phyloP scores from a whole-genome alignment of 2,329 filamentous ascomycete genomes.

The Stagonosporopsis tanaceti region DNA sequence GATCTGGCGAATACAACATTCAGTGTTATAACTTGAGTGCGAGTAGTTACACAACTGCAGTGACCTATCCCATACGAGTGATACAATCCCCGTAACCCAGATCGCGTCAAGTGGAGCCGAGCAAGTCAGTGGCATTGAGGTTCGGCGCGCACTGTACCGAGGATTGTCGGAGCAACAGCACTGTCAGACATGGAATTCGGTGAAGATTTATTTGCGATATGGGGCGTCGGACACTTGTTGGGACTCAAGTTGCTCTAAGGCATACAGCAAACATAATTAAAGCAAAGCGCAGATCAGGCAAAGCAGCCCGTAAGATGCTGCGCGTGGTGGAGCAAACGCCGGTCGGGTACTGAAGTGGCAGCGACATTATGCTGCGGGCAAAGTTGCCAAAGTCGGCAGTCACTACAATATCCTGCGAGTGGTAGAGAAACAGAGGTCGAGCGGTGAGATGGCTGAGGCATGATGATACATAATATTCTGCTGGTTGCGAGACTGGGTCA shows the following conservation, averaged over 20 bases:
- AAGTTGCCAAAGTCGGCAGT: constrained; percentile 30
- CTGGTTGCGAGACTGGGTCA: constrained; percentile 5
- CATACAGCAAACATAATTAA: not conserved
- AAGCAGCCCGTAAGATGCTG: constrained; percentile 27
- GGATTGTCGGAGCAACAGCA: not conserved
- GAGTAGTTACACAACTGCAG: not conserved
- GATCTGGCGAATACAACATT: constrained; percentile 3
- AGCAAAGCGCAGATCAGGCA: constrained; percentile 22
- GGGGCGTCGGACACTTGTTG: not conserved
- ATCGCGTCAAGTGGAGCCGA: constrained; percentile 22
- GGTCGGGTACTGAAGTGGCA: constrained; percentile 32
- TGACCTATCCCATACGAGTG: not conserved
- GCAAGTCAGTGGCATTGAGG: constrained; percentile 1
- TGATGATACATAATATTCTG: constrained; percentile 2
- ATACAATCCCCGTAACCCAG: not conserved
- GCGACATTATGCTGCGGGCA: constrained; percentile 21
- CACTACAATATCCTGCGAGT: not conserved
- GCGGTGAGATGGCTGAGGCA: not conserved
- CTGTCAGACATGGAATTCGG: not conserved
- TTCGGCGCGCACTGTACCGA: constrained; percentile 19
- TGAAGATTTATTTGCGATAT: constrained; percentile 4
- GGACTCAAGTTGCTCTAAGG: not conserved
- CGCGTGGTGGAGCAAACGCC: constrained; percentile 33
- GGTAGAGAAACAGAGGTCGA: not conserved
- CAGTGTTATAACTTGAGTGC: not conserved